Conservation (phyloP, 1,139 yeast genomes). For the Kodamaea ohmeri region DNA sequence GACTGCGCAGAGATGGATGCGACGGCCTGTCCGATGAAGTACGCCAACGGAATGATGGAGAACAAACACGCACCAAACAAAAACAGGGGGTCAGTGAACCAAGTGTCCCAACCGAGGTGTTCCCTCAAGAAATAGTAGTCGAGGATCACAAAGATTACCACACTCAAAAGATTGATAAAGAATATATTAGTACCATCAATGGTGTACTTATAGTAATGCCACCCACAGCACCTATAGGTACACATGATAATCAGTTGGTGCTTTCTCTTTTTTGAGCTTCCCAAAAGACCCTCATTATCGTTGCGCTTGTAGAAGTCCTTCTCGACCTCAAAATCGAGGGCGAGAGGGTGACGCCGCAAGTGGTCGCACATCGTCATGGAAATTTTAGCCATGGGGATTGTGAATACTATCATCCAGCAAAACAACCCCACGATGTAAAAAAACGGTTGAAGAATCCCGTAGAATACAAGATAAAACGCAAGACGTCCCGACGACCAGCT, state of each 20-base stretch:
- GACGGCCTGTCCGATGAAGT: slow-evolving; percentile 97
- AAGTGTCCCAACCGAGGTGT: slow-evolving; percentile 41
- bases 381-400: slow-evolving; percentile 89
- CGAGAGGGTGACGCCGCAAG: slow-evolving; percentile 86
- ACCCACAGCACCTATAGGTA: slow-evolving; percentile 89
- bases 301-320: slow-evolving; percentile 42
- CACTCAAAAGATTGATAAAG: slow-evolving; percentile 75
- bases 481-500: slow-evolving; percentile 86
- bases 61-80: slow-evolving; percentile 75
- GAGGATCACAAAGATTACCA: slow-evolving; percentile 78
- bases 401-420: slow-evolving; percentile 82
- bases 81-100: slow-evolving; percentile 59
- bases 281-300: slow-evolving; percentile 16
- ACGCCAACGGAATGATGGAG: slow-evolving; percentile 90
- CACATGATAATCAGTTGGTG: slow-evolving; percentile 58
- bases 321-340: slow-evolving; percentile 67
- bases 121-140: slow-evolving; percentile 70
- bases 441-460: slow-evolving; percentile 67
- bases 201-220: slow-evolving; percentile 91
- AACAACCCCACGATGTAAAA: slow-evolving; percentile 52
- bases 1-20: slow-evolving; percentile 98
- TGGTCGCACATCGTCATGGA: slow-evolving; percentile 63
- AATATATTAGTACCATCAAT: slow-evolving; percentile 95
- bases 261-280: slow-evolving; percentile 21
- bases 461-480: slow-evolving; percentile 71